Base-by-base conservation (phyloP, 2,329 filamentous ascomycete species). In the Trichoderma afroharzianum region DNA sequence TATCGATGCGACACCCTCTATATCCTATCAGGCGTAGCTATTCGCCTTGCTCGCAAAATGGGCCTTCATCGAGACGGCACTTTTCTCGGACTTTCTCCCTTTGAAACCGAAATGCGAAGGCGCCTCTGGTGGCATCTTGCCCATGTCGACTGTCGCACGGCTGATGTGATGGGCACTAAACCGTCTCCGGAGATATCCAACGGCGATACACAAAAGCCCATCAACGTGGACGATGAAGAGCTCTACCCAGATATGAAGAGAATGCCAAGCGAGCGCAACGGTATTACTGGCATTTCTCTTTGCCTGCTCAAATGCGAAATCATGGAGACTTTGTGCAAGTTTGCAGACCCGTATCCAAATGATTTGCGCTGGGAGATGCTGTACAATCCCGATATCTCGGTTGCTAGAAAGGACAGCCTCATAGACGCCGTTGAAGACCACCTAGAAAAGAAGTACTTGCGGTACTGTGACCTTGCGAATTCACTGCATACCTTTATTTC, bases 51-150 rank as follows among this genome's bases (percentile, higher is more conserved):
- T 24, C 64, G 64, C 1, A 68, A 68, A 26, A 68, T 68, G 64
- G 64, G 64, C 32, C 64, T 68, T 18, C 64, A 68, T 7, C 64
- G 64, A 21, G 64, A 68, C 5, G 64, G 64, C 18, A 68, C 64
- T 0, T 68, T 47, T 11, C 64, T 68, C 9, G 64, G 64, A 9
- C 55, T 68, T 1, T 6, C 64, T 0, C 88, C 89, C 0, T 91
- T 91, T 75, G 89, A 92, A 75, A 87, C 86, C 1, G 89, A 92
- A 77, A 91, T 92, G 84, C 85, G 90, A n/a, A 83, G 90, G 50
- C 84, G 90, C 3, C 82, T 92, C 18, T 92, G 90, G 90, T 91
- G 88, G 88, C 86, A 88, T 76, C 85, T 91, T 28, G 83, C 88
- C 59, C 81, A 90, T 67, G 82, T 88, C 64, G 88, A 91, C 73